Percentiles rank a stretch among this genome's conserved stretches.
These are phyloP conservation scores for Gautieria morchelliformis DNA, from an alignment of 768 basidiomycete genomes.

Conservation along the genomic window DNA sequence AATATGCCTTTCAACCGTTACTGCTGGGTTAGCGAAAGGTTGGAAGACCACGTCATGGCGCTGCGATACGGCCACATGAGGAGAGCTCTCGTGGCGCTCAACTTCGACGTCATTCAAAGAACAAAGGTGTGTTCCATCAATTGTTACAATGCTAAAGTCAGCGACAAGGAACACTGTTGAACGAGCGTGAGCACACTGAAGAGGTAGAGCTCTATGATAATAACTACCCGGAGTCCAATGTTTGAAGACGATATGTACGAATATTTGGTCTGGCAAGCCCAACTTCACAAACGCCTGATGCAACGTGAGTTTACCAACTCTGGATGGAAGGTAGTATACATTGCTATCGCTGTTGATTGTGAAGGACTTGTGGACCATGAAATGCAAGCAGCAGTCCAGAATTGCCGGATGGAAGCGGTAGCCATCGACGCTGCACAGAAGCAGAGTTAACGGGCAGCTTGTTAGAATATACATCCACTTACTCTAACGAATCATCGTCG, in stretches of 20 bases:
- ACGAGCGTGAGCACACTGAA: neutral
- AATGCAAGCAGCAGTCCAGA: slow-evolving; percentile 28
- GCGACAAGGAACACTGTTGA: slow-evolving; percentile 16
- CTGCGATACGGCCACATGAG: slow-evolving; percentile 18
- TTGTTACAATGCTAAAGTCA: slow-evolving; percentile 19
- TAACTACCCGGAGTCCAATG: slow-evolving; percentile 22
- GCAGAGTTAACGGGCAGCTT: neutral
- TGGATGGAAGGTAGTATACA: slow-evolving; percentile 25
- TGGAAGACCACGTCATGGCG: slow-evolving; percentile 24
- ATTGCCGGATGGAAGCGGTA: slow-evolving; percentile 28
- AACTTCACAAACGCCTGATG: slow-evolving; percentile 13
- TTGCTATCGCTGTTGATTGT: slow-evolving; percentile 20
- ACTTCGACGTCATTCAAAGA: slow-evolving; percentile 23
- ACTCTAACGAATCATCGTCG: slow-evolving; percentile 12
- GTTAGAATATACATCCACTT: neutral
- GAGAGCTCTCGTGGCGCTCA: slow-evolving; percentile 20
- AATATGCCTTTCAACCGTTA: neutral
- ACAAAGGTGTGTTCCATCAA: slow-evolving; percentile 17
- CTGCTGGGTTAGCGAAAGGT: neutral
- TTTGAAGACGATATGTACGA: slow-evolving; percentile 16
- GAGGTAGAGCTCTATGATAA: neutral
- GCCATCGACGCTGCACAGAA: slow-evolving; percentile 13
- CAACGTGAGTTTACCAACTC: slow-evolving; percentile 9
- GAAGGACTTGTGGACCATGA: slow-evolving; percentile 22
- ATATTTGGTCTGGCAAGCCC: slow-evolving; percentile 13